These are phyloP conservation scores for Trichoderma harzianum DNA, from an alignment of 2,329 filamentous ascomycete genomes.

Conservation along the genomic window DNA sequence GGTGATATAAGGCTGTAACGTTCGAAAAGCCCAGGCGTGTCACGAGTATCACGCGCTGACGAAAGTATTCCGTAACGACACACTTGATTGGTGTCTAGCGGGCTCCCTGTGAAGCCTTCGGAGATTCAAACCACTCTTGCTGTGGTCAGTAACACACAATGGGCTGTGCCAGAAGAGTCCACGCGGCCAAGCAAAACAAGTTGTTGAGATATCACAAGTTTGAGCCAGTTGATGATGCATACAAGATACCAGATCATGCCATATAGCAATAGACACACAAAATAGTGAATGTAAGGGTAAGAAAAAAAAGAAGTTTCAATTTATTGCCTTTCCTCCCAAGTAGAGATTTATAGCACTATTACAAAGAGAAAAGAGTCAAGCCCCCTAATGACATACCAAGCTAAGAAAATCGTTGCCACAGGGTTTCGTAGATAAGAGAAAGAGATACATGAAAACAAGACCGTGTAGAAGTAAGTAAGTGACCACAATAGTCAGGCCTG, in stretches of 20 bases:
- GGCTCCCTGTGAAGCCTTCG: conserved; percentile 1
- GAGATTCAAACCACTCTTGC: background rate
- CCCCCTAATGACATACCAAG: background rate
- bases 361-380: background rate
- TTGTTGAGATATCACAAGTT: background rate
- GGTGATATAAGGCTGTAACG: background rate
- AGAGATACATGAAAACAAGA: background rate
- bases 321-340: background rate
- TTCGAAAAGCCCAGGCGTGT: background rate
- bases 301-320: background rate
- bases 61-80: conserved; percentile 1
- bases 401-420: conserved; percentile 3
- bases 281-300: background rate
- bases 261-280: background rate
- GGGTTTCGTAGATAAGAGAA: background rate
- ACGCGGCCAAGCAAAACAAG: background rate
- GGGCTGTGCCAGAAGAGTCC: background rate
- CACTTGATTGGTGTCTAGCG: background rate
- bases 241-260: background rate
- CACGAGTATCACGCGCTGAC: background rate
- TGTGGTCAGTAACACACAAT: background rate
- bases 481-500: background rate
- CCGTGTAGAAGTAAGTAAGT: background rate
- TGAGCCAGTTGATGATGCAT: background rate
- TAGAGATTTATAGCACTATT: background rate